These are phyloP conservation scores for Abrus pulchellus DNA, from an alignment of 306 rosid genomes.

Conservation along the genomic window DNA sequence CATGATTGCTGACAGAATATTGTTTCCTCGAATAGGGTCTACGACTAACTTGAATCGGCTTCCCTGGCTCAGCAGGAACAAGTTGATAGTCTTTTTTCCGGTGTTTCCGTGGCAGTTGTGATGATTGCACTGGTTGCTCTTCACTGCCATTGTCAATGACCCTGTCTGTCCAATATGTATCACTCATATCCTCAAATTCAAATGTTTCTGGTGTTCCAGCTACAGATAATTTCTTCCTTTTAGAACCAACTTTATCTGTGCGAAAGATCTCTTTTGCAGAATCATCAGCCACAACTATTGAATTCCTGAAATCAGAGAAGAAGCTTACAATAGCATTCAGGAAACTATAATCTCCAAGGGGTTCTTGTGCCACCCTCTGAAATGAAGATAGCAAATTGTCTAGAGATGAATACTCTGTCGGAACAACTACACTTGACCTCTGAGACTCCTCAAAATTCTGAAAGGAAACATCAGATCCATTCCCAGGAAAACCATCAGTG, in stretches of 20 bases:
- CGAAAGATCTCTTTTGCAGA: constrained; percentile 54
- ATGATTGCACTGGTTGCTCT: constrained; percentile 67
- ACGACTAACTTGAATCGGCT: constrained; percentile 69
- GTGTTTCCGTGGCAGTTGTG: constrained; percentile 63
- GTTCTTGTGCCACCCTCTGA: constrained; percentile 74
- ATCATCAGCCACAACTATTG: constrained; percentile 54
- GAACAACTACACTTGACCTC: constrained; percentile 47
- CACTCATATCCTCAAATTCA: constrained; percentile 97
- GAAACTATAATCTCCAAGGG: constrained; percentile 58
- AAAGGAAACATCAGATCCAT: constrained; percentile 55
- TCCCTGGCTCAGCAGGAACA: constrained; percentile 61
- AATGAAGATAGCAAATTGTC: constrained; percentile 77
- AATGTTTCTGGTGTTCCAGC: constrained; percentile 72
- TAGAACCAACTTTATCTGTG: constrained; percentile 58
- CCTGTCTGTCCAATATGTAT: constrained; percentile 95
- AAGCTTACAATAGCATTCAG: constrained; percentile 64
- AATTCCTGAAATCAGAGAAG: constrained; percentile 90
- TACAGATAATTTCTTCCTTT: constrained; percentile 63
- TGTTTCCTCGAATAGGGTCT: constrained; percentile 79
- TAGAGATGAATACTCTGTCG: constrained; percentile 71
- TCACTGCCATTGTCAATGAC: constrained; percentile 88
- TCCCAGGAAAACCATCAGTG: constrained; percentile 51
- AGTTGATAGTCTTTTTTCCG: constrained; percentile 67
- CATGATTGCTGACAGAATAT: constrained; percentile 53
- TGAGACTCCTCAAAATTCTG: constrained; percentile 63